phyloP scores from a whole-genome alignment of 768 basidiomycete genomes.

The Tricholomella constricta region DNA sequence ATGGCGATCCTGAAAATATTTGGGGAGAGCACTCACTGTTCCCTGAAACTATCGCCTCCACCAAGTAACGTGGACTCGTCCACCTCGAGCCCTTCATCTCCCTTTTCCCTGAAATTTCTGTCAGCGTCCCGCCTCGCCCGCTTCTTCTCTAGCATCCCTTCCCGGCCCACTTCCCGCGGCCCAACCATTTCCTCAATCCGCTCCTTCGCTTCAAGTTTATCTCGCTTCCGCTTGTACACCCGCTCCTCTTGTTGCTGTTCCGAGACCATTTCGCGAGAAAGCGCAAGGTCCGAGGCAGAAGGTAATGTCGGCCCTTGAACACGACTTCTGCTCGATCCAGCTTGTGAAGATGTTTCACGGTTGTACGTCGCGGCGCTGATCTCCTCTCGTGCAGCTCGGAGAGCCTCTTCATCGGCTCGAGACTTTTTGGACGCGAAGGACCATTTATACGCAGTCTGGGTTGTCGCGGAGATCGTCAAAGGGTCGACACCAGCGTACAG shows the following conservation, averaged over 20 bases:
- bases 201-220: constrained; percentile 65
- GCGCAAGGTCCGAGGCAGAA: constrained; percentile 64
- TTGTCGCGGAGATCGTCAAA: constrained; percentile 54
- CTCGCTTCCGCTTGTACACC: constrained; percentile 64
- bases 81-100: constrained; percentile 75
- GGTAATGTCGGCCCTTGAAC: constrained; percentile 72
- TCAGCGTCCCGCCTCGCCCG: constrained; percentile 71
- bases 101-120: constrained; percentile 70
- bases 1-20: not conserved
- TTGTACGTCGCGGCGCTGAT: constrained; percentile 54
- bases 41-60: constrained; percentile 80
- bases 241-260: constrained; percentile 58
- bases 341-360: constrained; percentile 23
- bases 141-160: constrained; percentile 88
- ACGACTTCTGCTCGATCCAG: constrained; percentile 38
- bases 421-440: constrained; percentile 72
- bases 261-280: constrained; percentile 62
- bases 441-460: constrained; percentile 88
- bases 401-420: constrained; percentile 56
- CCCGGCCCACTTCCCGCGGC: constrained; percentile 79
- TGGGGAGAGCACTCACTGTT: constrained; percentile 53
- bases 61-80: constrained; percentile 83
- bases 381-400: constrained; percentile 60
- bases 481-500: constrained; percentile 66
- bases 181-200: constrained; percentile 76